These are phyloP conservation scores for Gnetum montanum DNA, from an alignment of 75 land plant species.

Conservation along the genomic window DNA sequence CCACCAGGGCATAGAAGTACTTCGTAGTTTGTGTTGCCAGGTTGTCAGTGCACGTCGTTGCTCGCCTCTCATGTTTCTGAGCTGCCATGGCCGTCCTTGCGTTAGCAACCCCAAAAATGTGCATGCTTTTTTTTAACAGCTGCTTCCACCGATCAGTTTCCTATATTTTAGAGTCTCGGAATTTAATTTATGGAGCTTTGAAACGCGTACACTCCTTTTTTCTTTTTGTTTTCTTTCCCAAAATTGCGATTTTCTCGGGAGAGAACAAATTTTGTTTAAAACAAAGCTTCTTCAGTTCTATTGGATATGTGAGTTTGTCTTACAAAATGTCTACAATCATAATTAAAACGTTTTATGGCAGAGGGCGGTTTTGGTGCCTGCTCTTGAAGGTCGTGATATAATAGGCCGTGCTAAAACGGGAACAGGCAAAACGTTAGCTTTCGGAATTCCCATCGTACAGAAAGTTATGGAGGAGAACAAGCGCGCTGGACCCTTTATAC, in stretches of 20 bases:
- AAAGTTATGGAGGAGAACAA: conserved; percentile 27
- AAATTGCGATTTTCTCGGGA: not conserved
- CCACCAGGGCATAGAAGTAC: no score
- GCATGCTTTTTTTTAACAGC: no score
- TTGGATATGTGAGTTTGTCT: not conserved
- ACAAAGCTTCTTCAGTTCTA: not conserved
- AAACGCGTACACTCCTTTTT: not conserved
- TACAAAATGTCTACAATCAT: not conserved
- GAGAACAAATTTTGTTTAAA: not conserved
- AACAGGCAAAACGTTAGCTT: conserved; percentile 94
- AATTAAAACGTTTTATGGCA: conserved; percentile 3
- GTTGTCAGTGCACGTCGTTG: no score
- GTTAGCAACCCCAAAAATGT: no score
- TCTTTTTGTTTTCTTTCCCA: not conserved
- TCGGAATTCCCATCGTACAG: conserved; percentile 86
- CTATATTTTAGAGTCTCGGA: no score
- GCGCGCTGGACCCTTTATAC: conserved; percentile 7
- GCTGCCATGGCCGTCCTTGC: no score
- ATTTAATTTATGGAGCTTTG: no score
- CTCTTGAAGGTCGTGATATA: conserved; percentile 61
- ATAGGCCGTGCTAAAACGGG: conserved; percentile 97
- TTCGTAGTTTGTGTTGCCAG: no score
- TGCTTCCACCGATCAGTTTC: no score
- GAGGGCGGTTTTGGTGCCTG: conserved; percentile 86
- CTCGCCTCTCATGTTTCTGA: no score